These are phyloP conservation scores for Gossypium arboreum DNA, from an alignment of 345 rosid genomes.

Conservation along the genomic window DNA sequence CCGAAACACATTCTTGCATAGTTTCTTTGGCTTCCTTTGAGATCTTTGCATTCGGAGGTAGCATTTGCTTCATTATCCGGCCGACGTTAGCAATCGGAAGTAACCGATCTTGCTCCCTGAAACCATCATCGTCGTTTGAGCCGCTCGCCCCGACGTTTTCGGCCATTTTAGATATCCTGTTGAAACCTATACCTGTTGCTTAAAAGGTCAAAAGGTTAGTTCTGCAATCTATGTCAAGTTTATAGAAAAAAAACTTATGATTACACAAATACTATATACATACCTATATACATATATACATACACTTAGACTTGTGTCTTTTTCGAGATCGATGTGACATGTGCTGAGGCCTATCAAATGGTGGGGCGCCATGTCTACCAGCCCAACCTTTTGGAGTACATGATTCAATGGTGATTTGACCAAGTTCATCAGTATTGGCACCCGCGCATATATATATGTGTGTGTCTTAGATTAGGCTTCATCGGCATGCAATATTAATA, in stretches of 20 bases:
- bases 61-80: conserved; percentile 35
- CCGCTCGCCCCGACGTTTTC: conserved; percentile 20
- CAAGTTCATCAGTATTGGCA: not conserved
- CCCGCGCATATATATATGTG: not conserved
- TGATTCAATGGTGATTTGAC: not conserved
- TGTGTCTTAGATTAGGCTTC: not conserved
- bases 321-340: conserved; percentile 19
- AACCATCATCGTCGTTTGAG: conserved; percentile 19
- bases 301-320: not conserved
- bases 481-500: conserved; percentile 3
- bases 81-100: conserved; percentile 40
- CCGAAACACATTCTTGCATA: conserved; percentile 37
- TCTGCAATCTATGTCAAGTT: not conserved
- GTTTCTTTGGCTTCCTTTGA: conserved; percentile 37
- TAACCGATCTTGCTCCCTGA: conserved; percentile 34
- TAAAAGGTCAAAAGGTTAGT: conserved; percentile 15
- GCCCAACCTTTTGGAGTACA: not conserved
- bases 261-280: not conserved
- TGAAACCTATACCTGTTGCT: conserved; percentile 5
- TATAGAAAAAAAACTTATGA: too few relatives aligned
- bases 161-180: conserved; percentile 22
- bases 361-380: not conserved
- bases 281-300: not conserved
- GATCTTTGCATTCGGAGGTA: conserved; percentile 28
- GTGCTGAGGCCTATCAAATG: conserved; percentile 9